These are phyloP conservation scores for Pyrus pyrifolia DNA, from an alignment of 306 rosid species.

Conservation along the genomic window DNA sequence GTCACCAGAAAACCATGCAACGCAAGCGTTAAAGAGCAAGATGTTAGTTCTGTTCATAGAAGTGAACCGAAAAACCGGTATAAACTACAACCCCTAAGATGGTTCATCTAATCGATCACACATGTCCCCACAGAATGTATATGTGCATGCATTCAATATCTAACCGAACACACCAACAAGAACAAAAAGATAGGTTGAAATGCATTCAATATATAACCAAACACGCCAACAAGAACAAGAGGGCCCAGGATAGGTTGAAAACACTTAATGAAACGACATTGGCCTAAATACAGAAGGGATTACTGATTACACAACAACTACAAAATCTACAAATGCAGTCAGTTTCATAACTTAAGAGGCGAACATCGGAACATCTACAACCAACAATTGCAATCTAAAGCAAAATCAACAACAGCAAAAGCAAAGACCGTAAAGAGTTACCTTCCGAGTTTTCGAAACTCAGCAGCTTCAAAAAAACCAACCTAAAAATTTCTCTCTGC, in stretches of 20 bases:
- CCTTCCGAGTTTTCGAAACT: slow-evolving; percentile 1
- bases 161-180: background rate
- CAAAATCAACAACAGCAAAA: slow-evolving; percentile 2
- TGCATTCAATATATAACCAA: background rate
- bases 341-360: background rate
- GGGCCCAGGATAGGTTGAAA: background rate
- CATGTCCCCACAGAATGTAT: background rate
- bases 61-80: background rate
- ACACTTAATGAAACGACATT: background rate
- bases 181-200: too few species aligned
- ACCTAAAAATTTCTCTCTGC: background rate
- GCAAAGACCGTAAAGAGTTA: slow-evolving; percentile 2
- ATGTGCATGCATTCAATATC: background rate
- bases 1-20: background rate
- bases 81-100: background rate
- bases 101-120: background rate
- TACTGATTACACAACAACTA: background rate
- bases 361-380: background rate
- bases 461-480: slow-evolving; percentile 8
- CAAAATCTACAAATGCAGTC: slow-evolving; percentile 2
- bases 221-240: background rate
- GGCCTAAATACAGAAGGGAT: background rate
- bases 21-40: background rate
- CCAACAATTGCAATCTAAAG: background rate
- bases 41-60: background rate